Base-by-base conservation (phyloP, 805 yeast species). In the Cyberlindnera xylosilytica region DNA sequence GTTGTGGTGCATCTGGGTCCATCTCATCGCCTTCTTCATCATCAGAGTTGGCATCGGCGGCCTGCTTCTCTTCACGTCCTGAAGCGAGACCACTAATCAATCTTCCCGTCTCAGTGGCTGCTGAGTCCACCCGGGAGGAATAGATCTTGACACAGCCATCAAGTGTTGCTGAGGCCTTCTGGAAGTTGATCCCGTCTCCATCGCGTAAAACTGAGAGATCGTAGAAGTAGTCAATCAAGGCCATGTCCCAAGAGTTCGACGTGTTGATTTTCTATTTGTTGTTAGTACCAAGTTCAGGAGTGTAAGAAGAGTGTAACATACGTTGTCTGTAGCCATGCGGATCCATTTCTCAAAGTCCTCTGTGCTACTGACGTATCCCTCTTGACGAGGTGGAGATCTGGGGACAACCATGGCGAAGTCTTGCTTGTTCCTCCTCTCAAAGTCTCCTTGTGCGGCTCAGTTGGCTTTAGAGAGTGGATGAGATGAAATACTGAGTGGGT, bases 141-240 rank as follows among this genome's bases (percentile, higher is more conserved):
- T 91, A 91, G 40, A 91, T 87, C 65, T 89, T 89, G 26, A 90
- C 91, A 69, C 97, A 90, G 0, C 97, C 97, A 56, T 90, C 97
- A 18, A 91, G 68, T 1, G 97, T 87, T 3, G 95, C 88, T 1
- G 93, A 80, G 0, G 97, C 98, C 52, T 82, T 79, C 60, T 87
- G 96, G 61, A 91, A 90, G 61, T 89, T 88, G 54, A 90, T 86
- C 31, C 79, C 74, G 42, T 83, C 88, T 5, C 88, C 83, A 40
- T 83, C 95, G 51, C 78, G 74, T 35, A 87, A 70, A 22, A 87
- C 74, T 20, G 85, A 76, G 63, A 88, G 70, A 56, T 87, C 96
- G 56, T 89, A 85, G 59, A 90, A 90, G 62, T 89, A 90, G 62
- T 90, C 97, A 56, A 90, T 90, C 55, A 90, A 71, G 0, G 90